Evolutionary conservation across 371 early-diverging fungal genomes (phyloP), one percentile per base, ranked within the genome.

Genomic region (Mucor indicus): DNA sequence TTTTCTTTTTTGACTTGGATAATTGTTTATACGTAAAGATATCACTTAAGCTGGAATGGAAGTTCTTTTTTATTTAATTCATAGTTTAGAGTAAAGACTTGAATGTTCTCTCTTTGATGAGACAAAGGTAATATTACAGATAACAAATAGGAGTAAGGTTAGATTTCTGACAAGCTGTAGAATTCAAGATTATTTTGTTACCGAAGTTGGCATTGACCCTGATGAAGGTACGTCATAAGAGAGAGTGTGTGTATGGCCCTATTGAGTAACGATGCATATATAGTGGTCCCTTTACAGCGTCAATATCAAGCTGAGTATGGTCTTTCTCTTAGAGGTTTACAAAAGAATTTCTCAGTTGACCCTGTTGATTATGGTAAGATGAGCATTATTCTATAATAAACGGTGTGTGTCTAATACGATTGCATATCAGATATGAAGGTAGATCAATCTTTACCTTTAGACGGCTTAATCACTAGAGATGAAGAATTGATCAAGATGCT

Each of bases 1-100:
- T 91, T 29, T 85, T 90, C 53, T 90, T 89, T 61, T 89, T 90
- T 49, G 92, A 92, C 50, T 84, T 87, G 23, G 92, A 92, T 60
- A 90, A 92, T 62, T 87, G 87, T 49, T 77, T 92, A n/a, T 92
- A 92, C 50, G 73, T 68, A 63, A 53, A n/a, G n/a, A 29, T 29
- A 23, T 47, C 55, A 56, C 44, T 9, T 17, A 21, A 23, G 15
- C 13, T 35, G 15, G 2, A 39, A n/a, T n/a, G n/a, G n/a, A n/a
- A n/a, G n/a, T n/a, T n/a, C n/a, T n/a, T n/a, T n/a, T n/a, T n/a
- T n/a, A n/a, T n/a, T n/a, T n/a, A n/a, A n/a, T n/a, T n/a, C n/a
- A 30, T 10, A 13, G 25, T 21, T 10, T 38, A 64, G 64, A 67
- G 67, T 44, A 77, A 76, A 47, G 35, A 67, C 20, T 48, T 73